Conservation (phyloP, 169 alveolate species). For the Eimeria sp. region DNA sequence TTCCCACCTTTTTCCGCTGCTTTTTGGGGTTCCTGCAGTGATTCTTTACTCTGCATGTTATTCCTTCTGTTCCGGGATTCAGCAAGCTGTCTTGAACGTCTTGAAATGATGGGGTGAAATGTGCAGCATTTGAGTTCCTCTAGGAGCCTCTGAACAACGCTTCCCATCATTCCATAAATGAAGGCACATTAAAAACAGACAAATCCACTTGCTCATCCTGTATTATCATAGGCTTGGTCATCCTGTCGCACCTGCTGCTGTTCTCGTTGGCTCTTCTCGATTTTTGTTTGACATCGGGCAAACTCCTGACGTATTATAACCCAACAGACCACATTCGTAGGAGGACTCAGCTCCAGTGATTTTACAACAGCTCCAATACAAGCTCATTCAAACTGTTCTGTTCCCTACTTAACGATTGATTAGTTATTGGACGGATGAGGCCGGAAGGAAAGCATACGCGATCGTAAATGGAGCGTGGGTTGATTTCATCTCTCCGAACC, state of each 20-base stretch:
- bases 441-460: constrained; percentile 21
- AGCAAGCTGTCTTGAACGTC: constrained; percentile 47
- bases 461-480: constrained; percentile 42
- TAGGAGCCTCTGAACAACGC: constrained; percentile 25
- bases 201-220: background rate
- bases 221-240: background rate
- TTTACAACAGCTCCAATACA: background rate
- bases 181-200: background rate
- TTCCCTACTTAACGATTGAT: background rate
- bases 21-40: background rate
- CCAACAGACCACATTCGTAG: background rate
- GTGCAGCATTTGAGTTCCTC: constrained; percentile 62
- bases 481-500: constrained; percentile 10
- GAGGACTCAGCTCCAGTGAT: background rate
- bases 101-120: constrained; percentile 40
- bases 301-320: constrained; percentile 11
- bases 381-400: background rate
- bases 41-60: background rate
- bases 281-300: constrained; percentile 23
- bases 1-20: background rate
- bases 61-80: background rate
- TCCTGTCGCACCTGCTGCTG: constrained; percentile 27
- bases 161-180: background rate
- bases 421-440: background rate
- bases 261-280: constrained; percentile 38